phyloP scores from a whole-genome alignment of 2,329 filamentous ascomycete species.

The Penicillium frequentans region DNA sequence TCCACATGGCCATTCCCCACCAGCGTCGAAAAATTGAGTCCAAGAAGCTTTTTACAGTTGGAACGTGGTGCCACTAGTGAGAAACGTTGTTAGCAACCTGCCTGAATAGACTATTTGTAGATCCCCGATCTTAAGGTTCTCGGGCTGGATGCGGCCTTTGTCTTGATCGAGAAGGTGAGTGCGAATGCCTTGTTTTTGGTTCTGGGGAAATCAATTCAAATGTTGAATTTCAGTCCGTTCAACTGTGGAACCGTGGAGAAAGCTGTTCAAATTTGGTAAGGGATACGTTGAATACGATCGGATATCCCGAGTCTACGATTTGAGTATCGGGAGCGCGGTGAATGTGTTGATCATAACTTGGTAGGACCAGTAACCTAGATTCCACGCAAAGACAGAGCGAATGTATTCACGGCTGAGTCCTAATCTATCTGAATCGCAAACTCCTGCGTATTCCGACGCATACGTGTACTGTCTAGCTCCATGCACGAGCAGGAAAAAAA shows the following conservation, averaged over 20 bases:
- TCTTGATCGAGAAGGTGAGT: background rate
- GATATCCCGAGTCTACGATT: background rate
- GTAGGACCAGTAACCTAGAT: background rate
- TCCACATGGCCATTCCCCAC: background rate
- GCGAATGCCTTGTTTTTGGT: background rate
- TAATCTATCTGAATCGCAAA: conserved; percentile 1
- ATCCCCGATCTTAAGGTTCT: background rate
- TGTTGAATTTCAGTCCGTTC: background rate
- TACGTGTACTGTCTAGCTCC: conserved; percentile 9
- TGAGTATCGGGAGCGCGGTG: background rate
- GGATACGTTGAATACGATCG: background rate
- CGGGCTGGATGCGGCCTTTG: background rate
- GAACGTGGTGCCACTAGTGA: background rate
- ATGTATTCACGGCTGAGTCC: background rate
- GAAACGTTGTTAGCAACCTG: background rate
- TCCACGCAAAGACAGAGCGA: background rate
- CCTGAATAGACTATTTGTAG: background rate
- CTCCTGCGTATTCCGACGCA: conserved; percentile 2
- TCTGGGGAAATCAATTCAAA: background rate
- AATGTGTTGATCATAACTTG: background rate
- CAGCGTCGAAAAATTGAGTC: background rate
- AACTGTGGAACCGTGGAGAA: background rate
- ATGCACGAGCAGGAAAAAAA: background rate
- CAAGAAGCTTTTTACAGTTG: background rate
- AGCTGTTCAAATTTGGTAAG: background rate